Base-by-base conservation (phyloP, 139 green algal genomes). In the Zygnema circumcarinatum region DNA sequence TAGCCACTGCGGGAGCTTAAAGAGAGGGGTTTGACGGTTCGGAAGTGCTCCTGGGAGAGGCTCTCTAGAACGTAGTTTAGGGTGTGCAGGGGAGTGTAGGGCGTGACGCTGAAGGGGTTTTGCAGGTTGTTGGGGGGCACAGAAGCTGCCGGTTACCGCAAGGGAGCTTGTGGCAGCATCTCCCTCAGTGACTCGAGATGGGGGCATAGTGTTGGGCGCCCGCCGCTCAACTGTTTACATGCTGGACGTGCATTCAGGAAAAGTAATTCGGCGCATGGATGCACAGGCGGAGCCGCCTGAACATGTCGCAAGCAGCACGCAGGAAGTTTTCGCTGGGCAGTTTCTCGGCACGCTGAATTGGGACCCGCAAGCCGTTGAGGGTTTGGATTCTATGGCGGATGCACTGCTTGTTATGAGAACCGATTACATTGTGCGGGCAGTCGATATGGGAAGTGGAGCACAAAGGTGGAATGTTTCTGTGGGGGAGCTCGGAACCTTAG, bases 91-190 rank as follows among this genome's bases (percentile, higher is more conserved):
- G n/a, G n/a, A n/a, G n/a, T n/a, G n/a, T n/a, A n/a, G n/a, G n/a
- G n/a, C n/a, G n/a, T n/a, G n/a, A n/a, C n/a, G n/a, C n/a, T n/a
- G n/a, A n/a, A n/a, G n/a, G n/a, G n/a, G n/a, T n/a, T n/a, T n/a
- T n/a, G n/a, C n/a, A n/a, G n/a, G n/a, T n/a, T n/a, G n/a, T n/a
- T n/a, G n/a, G 38, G 31, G 52, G 0, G 2, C 94, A 78, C 92
- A 98, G 95, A 93, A 92, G 2, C 93, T 98, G 33, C 94, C 95
- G 25, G 82, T 98, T 29, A 95, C 88, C 0, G 93, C 98, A 67
- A 87, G 92, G 1, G 94, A 99, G 68, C 93, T 99, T 36, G 97
- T 98, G 47, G 91, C 95, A 1, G 83, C 89, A 22, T 94, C 93
- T 0, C 97, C 97, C 0, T 95, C 92, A 74, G 56, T 96, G 52